Percentiles rank a stretch among this genome's conserved stretches.
Conservation (phyloP, 192 early-diverging fungal species). For the Podila minutissima region DNA sequence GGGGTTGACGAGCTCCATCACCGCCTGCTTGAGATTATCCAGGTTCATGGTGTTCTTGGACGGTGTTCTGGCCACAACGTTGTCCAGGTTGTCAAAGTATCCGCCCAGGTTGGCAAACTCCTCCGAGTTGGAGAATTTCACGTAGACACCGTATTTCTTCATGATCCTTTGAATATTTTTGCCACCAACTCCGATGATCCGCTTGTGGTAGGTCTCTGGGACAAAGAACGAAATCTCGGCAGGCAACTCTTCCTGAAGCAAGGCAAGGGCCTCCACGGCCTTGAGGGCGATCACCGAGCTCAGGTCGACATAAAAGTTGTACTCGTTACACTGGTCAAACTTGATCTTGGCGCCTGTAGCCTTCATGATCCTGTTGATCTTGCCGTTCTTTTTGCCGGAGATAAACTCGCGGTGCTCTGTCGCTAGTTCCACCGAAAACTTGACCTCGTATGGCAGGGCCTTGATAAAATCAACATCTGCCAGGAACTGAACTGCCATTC, state of each 20-base stretch:
- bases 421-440: constrained; percentile 80
- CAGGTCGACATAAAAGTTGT: constrained; percentile 86
- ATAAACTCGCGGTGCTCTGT: constrained; percentile 88
- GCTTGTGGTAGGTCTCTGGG: constrained; percentile 84
- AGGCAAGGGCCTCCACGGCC: constrained; percentile 72
- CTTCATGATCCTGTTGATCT: constrained; percentile 88
- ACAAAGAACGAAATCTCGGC: constrained; percentile 88
- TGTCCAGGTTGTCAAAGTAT: constrained; percentile 84
- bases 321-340: constrained; percentile 75
- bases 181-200: constrained; percentile 89
- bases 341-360: constrained; percentile 72
- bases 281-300: constrained; percentile 60
- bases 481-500: constrained; percentile 67
- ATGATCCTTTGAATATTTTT: constrained; percentile 92
- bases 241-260: constrained; percentile 85
- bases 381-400: constrained; percentile 89
- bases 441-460: constrained; percentile 60
- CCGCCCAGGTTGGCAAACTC: constrained; percentile 82
- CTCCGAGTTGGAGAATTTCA: constrained; percentile 87
- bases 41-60: constrained; percentile 81
- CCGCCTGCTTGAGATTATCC: constrained; percentile 70
- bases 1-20: constrained; percentile 62
- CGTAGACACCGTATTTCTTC: constrained; percentile 90
- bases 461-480: constrained; percentile 62
- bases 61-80: constrained; percentile 86